phyloP scores from a whole-genome alignment of 257 asterid species.

The Knoxia roxburghii region DNA sequence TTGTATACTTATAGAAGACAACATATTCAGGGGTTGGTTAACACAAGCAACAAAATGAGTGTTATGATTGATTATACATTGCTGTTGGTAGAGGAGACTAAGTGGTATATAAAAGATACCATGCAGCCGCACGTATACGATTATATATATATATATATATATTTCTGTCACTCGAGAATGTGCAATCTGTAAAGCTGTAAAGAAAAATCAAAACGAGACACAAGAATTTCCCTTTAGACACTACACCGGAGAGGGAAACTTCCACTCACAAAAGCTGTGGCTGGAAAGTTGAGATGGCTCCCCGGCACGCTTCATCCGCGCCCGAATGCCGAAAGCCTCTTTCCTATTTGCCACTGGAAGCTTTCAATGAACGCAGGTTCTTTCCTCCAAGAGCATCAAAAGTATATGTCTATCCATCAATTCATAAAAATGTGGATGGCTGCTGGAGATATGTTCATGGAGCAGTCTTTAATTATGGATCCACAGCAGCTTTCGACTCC shows the following conservation, averaged over 20 bases:
- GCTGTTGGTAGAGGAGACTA: background rate
- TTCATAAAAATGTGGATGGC: background rate
- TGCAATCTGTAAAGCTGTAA: background rate
- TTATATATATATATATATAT: too few relatives aligned
- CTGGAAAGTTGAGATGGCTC: background rate
- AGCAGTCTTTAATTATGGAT: slow-evolving; percentile 26
- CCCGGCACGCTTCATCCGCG: background rate
- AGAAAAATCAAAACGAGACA: slow-evolving; percentile 8
- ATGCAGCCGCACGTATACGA: slow-evolving; percentile 7
- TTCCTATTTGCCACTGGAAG: background rate
- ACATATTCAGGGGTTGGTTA: background rate
- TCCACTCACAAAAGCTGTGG: background rate
- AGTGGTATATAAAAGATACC: slow-evolving; percentile 4
- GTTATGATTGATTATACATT: background rate
- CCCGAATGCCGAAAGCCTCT: background rate
- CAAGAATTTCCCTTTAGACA: slow-evolving; percentile 9
- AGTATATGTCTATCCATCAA: slow-evolving; percentile 2
- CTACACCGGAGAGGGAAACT: background rate
- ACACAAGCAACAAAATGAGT: background rate
- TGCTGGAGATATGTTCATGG: slow-evolving; percentile 2
- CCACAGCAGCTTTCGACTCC: slow-evolving; percentile 64
- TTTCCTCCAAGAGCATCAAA: background rate
- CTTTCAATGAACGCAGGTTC: slow-evolving; percentile 2
- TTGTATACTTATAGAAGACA: too few relatives aligned
- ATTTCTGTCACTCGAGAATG: too few relatives aligned